Evolutionary conservation across 495 filamentous ascomycete species (phyloP), one percentile per base, ranked within the genome.

Genomic region (Parathielavia appendiculata): DNA sequence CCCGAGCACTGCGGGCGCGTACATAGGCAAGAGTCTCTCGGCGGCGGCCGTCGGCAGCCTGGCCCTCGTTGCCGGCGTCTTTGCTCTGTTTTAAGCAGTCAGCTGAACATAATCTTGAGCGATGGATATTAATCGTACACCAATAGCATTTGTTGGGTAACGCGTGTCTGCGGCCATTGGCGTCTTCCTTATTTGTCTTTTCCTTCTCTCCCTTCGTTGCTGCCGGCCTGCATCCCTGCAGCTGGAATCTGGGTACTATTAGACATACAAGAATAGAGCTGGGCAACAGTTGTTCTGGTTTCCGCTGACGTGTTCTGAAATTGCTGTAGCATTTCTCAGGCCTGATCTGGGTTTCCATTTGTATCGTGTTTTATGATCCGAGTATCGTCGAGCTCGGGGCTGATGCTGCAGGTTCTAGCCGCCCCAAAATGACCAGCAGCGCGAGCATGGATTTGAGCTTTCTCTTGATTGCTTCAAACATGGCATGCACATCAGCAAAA

Each of bases 81-180:
- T 68, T 57, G 61, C 63, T 55, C 50, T 68, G 20, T 55, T 68
- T 34, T 68, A 66, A 59, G 54, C 8, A 10, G 49, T 48, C 11
- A 26, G 38, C 23, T 14, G 22, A 48, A 5, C 3, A 14, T 22
- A 26, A 41, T 30, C 2, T 35, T 17, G 23, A 40, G 39, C 22
- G 8, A 14, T 3, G 51, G 39, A 44, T 51, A 26, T n/a, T 44
- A 41, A 36, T 22, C 46, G 60, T 38, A 51, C 35, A 45, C n/a
- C n/a, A 16, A 38, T 32, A 41, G 12, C 39, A 46, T 16, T n/a
- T 38, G 38, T 55, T 64, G 48, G 53, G 52, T 51, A 35, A 32
- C 22, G 46, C 26, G 45, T 52, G 44, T 17, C 16, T 34, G 30
- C 5, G 46, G 16, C 14, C 38, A 11, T 46, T 46, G 34, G 32